A percentile compares a stretch with the other conserved stretches of the same genome.
Evolutionary conservation across 176 grass and related monocot species (phyloP).

Genomic region (Aegilops tauschii): DNA sequence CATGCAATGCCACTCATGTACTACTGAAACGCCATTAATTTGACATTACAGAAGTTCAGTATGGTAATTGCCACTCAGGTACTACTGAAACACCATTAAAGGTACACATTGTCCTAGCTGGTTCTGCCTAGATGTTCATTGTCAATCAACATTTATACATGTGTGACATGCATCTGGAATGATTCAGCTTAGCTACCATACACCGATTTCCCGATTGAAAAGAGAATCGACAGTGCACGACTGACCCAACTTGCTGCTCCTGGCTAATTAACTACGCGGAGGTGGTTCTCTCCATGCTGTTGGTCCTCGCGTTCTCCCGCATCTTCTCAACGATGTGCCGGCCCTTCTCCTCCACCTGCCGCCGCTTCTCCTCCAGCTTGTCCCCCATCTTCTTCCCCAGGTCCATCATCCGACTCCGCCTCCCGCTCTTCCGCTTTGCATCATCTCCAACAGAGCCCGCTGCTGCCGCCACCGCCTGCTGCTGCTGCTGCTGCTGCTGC

Average conservation of each 20-base stretch:
- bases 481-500: background rate
- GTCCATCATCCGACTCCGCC: constrained; percentile 77
- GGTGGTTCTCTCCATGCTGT: constrained; percentile 37
- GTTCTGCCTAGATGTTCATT: background rate
- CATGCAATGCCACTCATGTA: background rate
- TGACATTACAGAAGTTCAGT: background rate
- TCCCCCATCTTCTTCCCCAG: constrained; percentile 79
- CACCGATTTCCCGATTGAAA: background rate
- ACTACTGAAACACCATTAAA: background rate
- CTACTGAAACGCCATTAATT: background rate
- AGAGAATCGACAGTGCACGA: background rate
- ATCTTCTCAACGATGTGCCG: constrained; percentile 86
- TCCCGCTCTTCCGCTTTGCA: constrained; percentile 40
- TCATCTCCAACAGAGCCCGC: constrained; percentile 43
- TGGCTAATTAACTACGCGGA: background rate
- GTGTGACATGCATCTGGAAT: background rate
- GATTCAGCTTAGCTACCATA: background rate
- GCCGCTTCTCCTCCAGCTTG: constrained; percentile 91
- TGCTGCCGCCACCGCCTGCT: background rate
- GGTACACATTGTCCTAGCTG: background rate
- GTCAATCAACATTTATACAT: background rate
- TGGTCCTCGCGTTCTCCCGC: constrained; percentile 69
- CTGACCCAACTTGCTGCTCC: background rate
- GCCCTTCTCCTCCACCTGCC: constrained; percentile 77
- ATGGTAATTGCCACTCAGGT: background rate